Evolutionary conservation across 2,329 filamentous ascomycete genomes (phyloP), one percentile per base, ranked within the genome.

Genomic region (Chrysosphaeria jannelii): DNA sequence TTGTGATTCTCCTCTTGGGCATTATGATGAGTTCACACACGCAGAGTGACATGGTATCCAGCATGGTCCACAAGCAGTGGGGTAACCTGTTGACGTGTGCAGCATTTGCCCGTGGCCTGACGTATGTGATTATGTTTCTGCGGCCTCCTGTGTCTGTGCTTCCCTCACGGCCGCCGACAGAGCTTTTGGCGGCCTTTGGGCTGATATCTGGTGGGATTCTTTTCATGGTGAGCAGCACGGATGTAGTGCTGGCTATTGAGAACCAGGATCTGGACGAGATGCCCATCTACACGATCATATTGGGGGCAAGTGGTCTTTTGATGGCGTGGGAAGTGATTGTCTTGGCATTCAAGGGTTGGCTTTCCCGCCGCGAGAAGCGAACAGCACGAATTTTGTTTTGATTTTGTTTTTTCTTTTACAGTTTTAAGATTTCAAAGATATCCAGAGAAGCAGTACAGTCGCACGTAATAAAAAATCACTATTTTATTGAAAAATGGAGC

Each of bases 1-100:
- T 93, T 4, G 60, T 90, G 23, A 81, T 93, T 33, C 51, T 91
- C 27, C 51, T 91, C 1, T 52, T 91, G 2, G 85, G 85, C 16
- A 60, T 79, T 39, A 85, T 90, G 72, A 93, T 93, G 81, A 70
- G 70, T 37, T 76, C 72, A 13, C 81, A 93, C 43, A 74, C 81
- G 28, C 79, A 90, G 40, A 42, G 51, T 14, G 72, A 64, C 28
- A 75, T 76, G 67, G 56, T 78, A 22, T 81, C 76, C 7, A 74
- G 65, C 33, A 90, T 85, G 74, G 59, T 93, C 23, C 81, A 93
- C 46, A 68, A 68, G 38, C 79, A 91, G 43, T 93, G 81, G 81
- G 81, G 81, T 13, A 65, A 64, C 36, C 55, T 93, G 33, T 56
- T 93, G 25, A 57, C 74, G 22, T 76, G 68, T 13, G 79, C 76